phyloP scores from a whole-genome alignment of 768 basidiomycete genomes.

The Coprinopsis cinerea region DNA sequence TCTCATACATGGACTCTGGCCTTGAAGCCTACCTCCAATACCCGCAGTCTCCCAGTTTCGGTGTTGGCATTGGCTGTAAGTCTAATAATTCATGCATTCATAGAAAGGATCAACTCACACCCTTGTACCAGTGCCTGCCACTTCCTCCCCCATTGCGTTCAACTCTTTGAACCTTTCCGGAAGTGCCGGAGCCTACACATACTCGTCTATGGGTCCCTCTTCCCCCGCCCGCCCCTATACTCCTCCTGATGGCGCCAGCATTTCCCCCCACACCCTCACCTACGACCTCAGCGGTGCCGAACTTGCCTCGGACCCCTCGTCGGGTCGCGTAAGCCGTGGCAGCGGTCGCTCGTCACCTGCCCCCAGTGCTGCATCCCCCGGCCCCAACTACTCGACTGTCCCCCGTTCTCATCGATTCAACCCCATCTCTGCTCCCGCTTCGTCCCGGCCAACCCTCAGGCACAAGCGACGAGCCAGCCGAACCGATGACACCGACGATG shows the following conservation, averaged over 20 bases:
- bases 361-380: not conserved
- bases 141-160: conserved; percentile 60
- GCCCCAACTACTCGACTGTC: conserved; percentile 43
- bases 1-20: conserved; percentile 45
- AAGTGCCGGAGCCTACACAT: conserved; percentile 48
- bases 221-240: conserved; percentile 64
- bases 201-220: conserved; percentile 46
- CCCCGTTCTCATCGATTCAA: conserved; percentile 78
- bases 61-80: conserved; percentile 62
- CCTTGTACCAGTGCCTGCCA: conserved; percentile 41
- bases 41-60: conserved; percentile 50
- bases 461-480: conserved; percentile 40
- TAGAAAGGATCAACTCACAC: conserved; percentile 11
- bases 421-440: conserved; percentile 55
- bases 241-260: conserved; percentile 54
- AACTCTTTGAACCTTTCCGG: conserved; percentile 52
- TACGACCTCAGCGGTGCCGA: conserved; percentile 69
- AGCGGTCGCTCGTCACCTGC: conserved; percentile 53
- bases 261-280: conserved; percentile 64
- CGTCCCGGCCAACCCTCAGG: conserved; percentile 46
- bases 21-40: conserved; percentile 62
- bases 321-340: conserved; percentile 65
- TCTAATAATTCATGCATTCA: conserved; percentile 16
- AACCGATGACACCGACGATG: conserved; percentile 64
- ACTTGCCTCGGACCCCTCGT: conserved; percentile 64